Conservation (phyloP, 2,329 filamentous ascomycete genomes). For the Fusarium multiceps region DNA sequence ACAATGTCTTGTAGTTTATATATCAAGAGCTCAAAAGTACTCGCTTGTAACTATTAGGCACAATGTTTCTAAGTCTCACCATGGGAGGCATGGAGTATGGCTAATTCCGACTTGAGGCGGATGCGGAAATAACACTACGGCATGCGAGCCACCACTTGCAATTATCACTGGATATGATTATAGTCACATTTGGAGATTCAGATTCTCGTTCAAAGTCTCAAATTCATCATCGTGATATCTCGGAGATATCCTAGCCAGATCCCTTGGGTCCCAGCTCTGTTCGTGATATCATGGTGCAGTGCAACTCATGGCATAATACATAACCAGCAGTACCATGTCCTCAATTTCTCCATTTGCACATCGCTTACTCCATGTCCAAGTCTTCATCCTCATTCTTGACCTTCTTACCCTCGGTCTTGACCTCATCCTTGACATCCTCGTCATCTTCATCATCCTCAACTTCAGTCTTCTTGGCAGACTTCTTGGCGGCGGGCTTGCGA, state of each 20-base stretch:
- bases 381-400: slow-evolving; percentile 14
- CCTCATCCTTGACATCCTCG: slow-evolving; percentile 15
- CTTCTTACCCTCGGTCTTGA: slow-evolving; percentile 1
- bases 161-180: background rate
- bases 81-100: background rate
- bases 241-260: slow-evolving; percentile 13
- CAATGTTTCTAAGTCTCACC: too few relatives aligned
- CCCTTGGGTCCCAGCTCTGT: background rate
- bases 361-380: slow-evolving; percentile 7
- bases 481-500: slow-evolving; percentile 47
- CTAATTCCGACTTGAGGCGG: too few relatives aligned
- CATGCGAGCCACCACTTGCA: background rate
- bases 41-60: too few relatives aligned
- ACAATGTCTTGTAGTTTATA: too few relatives aligned
- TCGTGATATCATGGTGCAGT: background rate
- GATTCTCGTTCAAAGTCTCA: background rate
- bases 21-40: too few relatives aligned
- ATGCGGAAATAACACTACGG: background rate
- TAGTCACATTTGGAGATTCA: background rate
- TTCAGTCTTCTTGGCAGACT: slow-evolving; percentile 45
- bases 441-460: slow-evolving; percentile 42
- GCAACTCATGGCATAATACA: slow-evolving; percentile 1
- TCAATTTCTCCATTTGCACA: background rate
- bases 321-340: background rate
- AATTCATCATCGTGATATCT: background rate